Base-by-base conservation (phyloP, 2,329 filamentous ascomycete genomes). In the Metarhizium sp. region DNA sequence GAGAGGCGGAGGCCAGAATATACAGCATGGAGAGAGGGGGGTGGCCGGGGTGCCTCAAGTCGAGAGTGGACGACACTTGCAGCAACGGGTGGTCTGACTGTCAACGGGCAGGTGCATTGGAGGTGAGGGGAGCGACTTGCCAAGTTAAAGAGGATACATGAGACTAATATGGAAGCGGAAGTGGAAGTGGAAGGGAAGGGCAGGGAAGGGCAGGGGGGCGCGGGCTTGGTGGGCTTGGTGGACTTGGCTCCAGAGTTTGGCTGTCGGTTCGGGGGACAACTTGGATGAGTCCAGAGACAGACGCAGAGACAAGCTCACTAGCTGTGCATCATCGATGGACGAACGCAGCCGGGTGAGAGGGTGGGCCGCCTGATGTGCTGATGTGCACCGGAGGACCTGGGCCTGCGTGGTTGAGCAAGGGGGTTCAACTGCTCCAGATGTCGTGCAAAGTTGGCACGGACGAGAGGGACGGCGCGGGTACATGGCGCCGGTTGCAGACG, bases 111-210 rank as follows among this genome's bases (percentile, higher is more conserved):
- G 40, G 40, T 42, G 40, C 40, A 13, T 13, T 42, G 40, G 14
- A 16, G 18, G 34, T 34, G 34, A 38, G 50, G 50, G 50, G 50
- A 51, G 49, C 32, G 49, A 14, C 50, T 50, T 50, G 18, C 20
- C 29, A 20, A 47, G 52, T 54, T 54, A 42, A 54, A 54, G 52
- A 54, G 52, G 46, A 45, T 54, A 32, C 52, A 49, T 54, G 52
- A 29, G 43, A 34, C 52, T 38, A 53, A 48, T 49, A 53, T 53
- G 52, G 52, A 53, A 20, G 32, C n/a, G 52, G 52, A 53, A 49
- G 20, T 30, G 29, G n/a, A 42, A 34, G 32, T 7, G 45, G 38
- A 34, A 47, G 30, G 32, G 50, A 29, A 53, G 20, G 40, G n/a
- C n/a, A 18, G 18, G 43, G 40, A 18, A 18, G 46, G 46, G 14